These are phyloP conservation scores for Microbotryum saponariae DNA, from an alignment of 1,284 basidiomycete genomes.

Conservation along the genomic window DNA sequence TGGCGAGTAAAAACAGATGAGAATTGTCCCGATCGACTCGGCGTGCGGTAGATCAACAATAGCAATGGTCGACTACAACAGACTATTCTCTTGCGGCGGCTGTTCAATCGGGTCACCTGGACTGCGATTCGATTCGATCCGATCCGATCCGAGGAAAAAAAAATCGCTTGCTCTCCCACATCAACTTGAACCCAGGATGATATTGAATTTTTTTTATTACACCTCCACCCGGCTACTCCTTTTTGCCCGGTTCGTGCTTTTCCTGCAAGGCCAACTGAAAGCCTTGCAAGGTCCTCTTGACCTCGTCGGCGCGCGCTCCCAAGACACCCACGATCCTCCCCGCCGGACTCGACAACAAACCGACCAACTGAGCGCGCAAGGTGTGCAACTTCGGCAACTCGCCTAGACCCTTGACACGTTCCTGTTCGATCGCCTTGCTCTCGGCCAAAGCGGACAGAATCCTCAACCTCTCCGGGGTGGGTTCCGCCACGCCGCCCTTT, in stretches of 20 bases:
- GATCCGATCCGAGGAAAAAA: too few species aligned
- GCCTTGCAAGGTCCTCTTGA: constrained; percentile 29
- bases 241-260: not conserved
- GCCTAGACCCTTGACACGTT: constrained; percentile 28
- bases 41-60: too few species aligned
- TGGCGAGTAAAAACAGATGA: too few species aligned
- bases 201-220: too few species aligned
- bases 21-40: too few species aligned
- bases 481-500: not conserved
- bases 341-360: constrained; percentile 40
- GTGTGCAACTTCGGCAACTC: constrained; percentile 42
- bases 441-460: constrained; percentile 43
- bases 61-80: too few species aligned
- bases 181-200: too few species aligned
- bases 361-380: constrained; percentile 43
- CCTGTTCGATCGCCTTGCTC: constrained; percentile 22
- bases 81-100: too few species aligned
- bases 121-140: too few species aligned
- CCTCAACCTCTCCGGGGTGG: constrained; percentile 34
- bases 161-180: too few species aligned
- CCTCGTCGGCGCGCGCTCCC: constrained; percentile 12
- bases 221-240: not conserved
- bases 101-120: too few species aligned
- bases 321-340: constrained; percentile 28
- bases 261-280: constrained; percentile 32